Conservation (phyloP, 495 filamentous ascomycete genomes). For the Margaritispora aquatica region DNA sequence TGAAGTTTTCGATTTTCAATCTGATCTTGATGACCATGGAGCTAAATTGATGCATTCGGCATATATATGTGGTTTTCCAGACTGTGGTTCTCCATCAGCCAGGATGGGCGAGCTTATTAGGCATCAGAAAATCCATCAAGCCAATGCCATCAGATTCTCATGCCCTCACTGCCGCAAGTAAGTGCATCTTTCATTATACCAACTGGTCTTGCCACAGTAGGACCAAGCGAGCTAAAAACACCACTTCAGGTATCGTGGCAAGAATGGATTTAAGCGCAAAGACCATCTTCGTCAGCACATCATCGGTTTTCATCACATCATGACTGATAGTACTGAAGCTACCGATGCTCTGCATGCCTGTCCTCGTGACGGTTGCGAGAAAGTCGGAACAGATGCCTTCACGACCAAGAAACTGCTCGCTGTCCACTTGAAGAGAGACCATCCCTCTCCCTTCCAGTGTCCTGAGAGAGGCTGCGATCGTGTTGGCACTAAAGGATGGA, state of each 20-base stretch:
- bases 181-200: not conserved
- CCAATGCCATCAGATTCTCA: constrained; percentile 11
- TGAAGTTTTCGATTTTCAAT: not conserved
- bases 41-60: not conserved
- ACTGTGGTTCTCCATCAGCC: constrained; percentile 22
- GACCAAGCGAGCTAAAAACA: not conserved
- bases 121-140: constrained; percentile 22
- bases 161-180: constrained; percentile 27
- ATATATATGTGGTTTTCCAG: constrained; percentile 7
- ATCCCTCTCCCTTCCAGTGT: constrained; percentile 29
- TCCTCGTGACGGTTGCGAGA: constrained; percentile 4
- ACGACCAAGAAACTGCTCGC: constrained; percentile 3
- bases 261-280: constrained; percentile 31
- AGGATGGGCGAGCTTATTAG: constrained; percentile 24
- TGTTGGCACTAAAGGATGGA: constrained; percentile 30
- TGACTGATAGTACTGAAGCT: constrained; percentile 1
- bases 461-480: constrained; percentile 27
- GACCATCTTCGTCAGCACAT: constrained; percentile 36
- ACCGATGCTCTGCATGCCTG: not conserved
- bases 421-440: constrained; percentile 25
- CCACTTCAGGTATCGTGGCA: constrained; percentile 25
- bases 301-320: constrained; percentile 28
- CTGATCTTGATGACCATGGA: constrained; percentile 1
- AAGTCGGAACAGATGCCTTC: not conserved
- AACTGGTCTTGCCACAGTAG: not conserved